Evolutionary conservation across 1,284 basidiomycete species (phyloP).

Genomic region (Trichosporon ovoides): DNA sequence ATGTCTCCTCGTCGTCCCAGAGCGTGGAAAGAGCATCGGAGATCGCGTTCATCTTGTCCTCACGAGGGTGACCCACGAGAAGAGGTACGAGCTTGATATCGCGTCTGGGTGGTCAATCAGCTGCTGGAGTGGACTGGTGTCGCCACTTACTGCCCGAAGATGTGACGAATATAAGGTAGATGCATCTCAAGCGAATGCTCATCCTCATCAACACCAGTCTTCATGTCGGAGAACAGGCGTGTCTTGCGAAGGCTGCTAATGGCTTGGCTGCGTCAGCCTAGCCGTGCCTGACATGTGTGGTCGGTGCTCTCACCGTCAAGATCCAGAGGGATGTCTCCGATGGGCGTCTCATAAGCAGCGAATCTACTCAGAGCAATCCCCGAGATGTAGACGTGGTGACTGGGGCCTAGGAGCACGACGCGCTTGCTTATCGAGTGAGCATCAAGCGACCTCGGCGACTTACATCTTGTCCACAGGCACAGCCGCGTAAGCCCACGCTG

Average conservation of each 20-base stretch:
- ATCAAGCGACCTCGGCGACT: constrained; percentile 31
- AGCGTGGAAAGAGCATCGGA: constrained; percentile 74
- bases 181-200: constrained; percentile 99
- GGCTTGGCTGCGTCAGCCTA: constrained; percentile 51
- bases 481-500: constrained; percentile 91
- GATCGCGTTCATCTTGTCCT: constrained; percentile 58
- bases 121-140: background rate
- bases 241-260: constrained; percentile 64
- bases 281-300: background rate
- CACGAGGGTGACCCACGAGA: constrained; percentile 75
- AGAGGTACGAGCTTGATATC: constrained; percentile 82
- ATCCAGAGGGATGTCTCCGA: constrained; percentile 78
- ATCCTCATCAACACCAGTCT: constrained; percentile 68
- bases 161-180: constrained; percentile 81
- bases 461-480: constrained; percentile 78
- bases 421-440: constrained; percentile 59
- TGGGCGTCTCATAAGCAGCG: constrained; percentile 71
- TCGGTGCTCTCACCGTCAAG: constrained; percentile 59
- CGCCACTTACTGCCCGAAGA: constrained; percentile 66
- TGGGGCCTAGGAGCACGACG: constrained; percentile 91
- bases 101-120: constrained; percentile 40
- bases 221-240: constrained; percentile 68
- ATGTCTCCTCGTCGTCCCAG: constrained; percentile 66
- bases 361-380: constrained; percentile 81
- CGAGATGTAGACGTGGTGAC: constrained; percentile 83